phyloP scores from a whole-genome alignment of 352 stramenopile genomes.

The Elongisporangium undulatum region DNA sequence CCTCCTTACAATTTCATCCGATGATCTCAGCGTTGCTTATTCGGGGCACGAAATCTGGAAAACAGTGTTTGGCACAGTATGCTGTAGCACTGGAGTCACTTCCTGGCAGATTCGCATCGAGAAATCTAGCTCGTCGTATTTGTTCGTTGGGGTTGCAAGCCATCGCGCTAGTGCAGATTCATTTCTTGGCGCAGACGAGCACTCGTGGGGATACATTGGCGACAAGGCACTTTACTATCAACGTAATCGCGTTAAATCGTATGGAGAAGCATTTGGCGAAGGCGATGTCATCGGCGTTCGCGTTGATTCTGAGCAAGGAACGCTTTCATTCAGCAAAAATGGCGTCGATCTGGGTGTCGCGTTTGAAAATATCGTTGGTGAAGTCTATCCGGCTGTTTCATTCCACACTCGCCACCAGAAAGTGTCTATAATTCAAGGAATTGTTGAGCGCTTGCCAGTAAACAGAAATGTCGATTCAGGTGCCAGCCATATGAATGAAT shows the following conservation, averaged over 20 bases:
- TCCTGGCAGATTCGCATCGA: conserved; percentile 90
- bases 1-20: conserved; percentile 57
- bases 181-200: conserved; percentile 96
- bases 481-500: not conserved
- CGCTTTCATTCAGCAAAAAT: conserved; percentile 89
- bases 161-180: conserved; percentile 90
- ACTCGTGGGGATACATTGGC: conserved; percentile 98
- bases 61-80: conserved; percentile 63
- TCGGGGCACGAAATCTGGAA: conserved; percentile 88
- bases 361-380: conserved; percentile 89
- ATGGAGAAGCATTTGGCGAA: conserved; percentile 82
- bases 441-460: not conserved
- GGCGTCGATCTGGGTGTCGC: conserved; percentile 78
- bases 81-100: conserved; percentile 75
- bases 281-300: conserved; percentile 83
- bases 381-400: conserved; percentile 88
- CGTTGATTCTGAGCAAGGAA: conserved; percentile 83
- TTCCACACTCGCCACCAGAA: conserved; percentile 92
- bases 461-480: not conserved
- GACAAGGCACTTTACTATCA: conserved; percentile 99
- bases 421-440: conserved; percentile 46
- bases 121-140: conserved; percentile 93
- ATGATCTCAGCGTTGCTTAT: conserved; percentile 61
- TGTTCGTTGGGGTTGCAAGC: conserved; percentile 97
- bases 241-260: conserved; percentile 89